Base-by-base conservation (phyloP, 192 early-diverging fungal genomes). In the Geosiphon pyriformis region DNA sequence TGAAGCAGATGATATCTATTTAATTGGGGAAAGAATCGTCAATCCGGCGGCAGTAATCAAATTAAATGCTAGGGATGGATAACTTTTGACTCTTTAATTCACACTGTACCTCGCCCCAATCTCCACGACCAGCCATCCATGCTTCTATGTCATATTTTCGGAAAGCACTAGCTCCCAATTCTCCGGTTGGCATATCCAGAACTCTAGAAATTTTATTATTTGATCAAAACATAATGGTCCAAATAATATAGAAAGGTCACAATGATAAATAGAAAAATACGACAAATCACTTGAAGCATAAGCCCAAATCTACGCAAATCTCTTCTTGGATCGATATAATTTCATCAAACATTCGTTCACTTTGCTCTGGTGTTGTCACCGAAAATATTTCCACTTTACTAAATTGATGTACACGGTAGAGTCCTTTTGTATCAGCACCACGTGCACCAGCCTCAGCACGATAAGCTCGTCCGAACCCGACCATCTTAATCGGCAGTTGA, bases 381-480 rank as follows among this genome's bases (percentile, higher is more conserved):
- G 80, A 81, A 82, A 97, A 94, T 61, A 97, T 76, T 67, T 97
- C 95, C 0, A 97, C 90, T 69, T 97, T 97, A 29, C 86, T 90
- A 69, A 97, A 97, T 69, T 95, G 95, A 77, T 97, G 93, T 22
- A 97, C 86, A 1, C 95, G 82, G 76, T 95, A 97, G 27, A 97
- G 72, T 0, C 95, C 95, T 18, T 89, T 85, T 34, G 86, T 86
- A 57, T 97, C 93, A 42, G 82, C 81, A 0, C 88, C 90, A n/a
- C 92, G 82, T 0, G 92, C 83, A 0, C 91, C 87, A 1, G 93
- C 92, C 70, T 97, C 95, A 10, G 93, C 92, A 27, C 95, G 84
- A 73, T 94, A 95, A n/a, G 90, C 87, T 51, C 87, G 82, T 29
- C 94, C 89, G 27, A 92, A 83, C 1, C 88, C 95, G 20, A 91